Conservation (phyloP, 257 asterid genomes). For the Plantago ovata region DNA sequence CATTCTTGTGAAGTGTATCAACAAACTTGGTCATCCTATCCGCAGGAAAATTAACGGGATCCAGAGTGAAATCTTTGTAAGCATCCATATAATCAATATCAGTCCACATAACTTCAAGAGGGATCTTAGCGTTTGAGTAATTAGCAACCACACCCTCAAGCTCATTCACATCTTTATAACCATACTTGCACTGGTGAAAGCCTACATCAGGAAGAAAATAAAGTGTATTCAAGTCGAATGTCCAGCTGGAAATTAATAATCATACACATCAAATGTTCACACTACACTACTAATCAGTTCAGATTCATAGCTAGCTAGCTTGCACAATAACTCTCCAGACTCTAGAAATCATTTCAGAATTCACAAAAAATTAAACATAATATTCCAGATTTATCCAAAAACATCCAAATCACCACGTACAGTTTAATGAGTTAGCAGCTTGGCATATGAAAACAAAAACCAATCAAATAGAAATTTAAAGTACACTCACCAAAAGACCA, state of each 20-base stretch:
- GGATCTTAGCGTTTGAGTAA: slow-evolving; percentile 66
- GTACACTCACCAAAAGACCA: slow-evolving; percentile 90
- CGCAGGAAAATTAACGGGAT: slow-evolving; percentile 67
- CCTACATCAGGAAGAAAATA: slow-evolving; percentile 34
- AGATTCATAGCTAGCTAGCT: too few species aligned
- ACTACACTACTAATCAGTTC: too few species aligned
- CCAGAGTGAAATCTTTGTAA: slow-evolving; percentile 85
- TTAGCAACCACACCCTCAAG: slow-evolving; percentile 67
- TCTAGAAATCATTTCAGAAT: too few species aligned
- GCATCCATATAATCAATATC: slow-evolving; percentile 94
- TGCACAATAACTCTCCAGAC: too few species aligned
- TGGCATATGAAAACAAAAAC: neutral
- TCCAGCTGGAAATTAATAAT: too few species aligned
- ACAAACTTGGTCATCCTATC: slow-evolving; percentile 50
- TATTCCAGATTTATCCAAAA: too few species aligned
- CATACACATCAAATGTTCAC: too few species aligned
- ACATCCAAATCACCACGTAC: too few species aligned
- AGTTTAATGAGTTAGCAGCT: too few species aligned
- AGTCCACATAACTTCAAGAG: slow-evolving; percentile 92
- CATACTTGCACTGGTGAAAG: slow-evolving; percentile 85
- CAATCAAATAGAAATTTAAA: too few species aligned
- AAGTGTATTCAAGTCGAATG: neutral
- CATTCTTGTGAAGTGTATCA: slow-evolving; percentile 52
- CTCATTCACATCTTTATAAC: slow-evolving; percentile 64
- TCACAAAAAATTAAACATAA: too few species aligned